Conservation (phyloP, 202 grass and related monocot genomes). For the Schoenoplectus tabernaemontani region DNA sequence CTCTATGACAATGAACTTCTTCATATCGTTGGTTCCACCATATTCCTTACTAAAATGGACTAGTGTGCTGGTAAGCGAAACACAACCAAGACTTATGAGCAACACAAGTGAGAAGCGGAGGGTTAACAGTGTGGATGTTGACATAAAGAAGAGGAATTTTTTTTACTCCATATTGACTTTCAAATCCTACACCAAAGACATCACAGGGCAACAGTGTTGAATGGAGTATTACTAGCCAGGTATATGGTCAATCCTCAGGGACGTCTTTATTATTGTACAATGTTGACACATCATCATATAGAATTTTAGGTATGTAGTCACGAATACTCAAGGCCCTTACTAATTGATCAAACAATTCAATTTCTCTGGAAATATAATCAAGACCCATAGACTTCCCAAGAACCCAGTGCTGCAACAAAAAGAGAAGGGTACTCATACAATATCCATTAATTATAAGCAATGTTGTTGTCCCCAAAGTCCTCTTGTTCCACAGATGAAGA, state of each 20-base stretch:
- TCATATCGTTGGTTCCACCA: conserved; percentile 50
- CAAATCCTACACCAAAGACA: conserved; percentile 34
- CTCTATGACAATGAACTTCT: conserved; percentile 44
- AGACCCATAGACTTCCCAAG: conserved; percentile 65
- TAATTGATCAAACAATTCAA: conserved; percentile 64
- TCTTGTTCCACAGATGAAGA: conserved; percentile 90
- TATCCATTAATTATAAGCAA: conserved; percentile 92
- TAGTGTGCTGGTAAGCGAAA: conserved; percentile 46
- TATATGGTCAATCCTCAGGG: conserved; percentile 56
- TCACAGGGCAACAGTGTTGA: conserved; percentile 63
- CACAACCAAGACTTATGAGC: conserved; percentile 72
- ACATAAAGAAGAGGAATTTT: conserved; percentile 58
- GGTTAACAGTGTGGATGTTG: conserved; percentile 55
- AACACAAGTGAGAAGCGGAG: conserved; percentile 54
- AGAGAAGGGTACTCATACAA: conserved; percentile 75
- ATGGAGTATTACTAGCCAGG: conserved; percentile 75
- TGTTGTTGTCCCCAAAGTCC: conserved; percentile 89
- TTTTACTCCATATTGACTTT: conserved; percentile 41
- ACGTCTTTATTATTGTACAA: conserved; percentile 41
- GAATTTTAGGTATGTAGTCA: conserved; percentile 69
- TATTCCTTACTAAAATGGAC: conserved; percentile 92
- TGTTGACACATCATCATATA: conserved; percentile 61
- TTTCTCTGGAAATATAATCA: conserved; percentile 69
- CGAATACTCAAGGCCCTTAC: conserved; percentile 61
- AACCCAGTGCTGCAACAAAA: conserved; percentile 55